Percentiles rank a stretch among this genome's conserved stretches.
Conservation (phyloP, 352 stramenopile genomes). For the Pythium phragmiticola region DNA sequence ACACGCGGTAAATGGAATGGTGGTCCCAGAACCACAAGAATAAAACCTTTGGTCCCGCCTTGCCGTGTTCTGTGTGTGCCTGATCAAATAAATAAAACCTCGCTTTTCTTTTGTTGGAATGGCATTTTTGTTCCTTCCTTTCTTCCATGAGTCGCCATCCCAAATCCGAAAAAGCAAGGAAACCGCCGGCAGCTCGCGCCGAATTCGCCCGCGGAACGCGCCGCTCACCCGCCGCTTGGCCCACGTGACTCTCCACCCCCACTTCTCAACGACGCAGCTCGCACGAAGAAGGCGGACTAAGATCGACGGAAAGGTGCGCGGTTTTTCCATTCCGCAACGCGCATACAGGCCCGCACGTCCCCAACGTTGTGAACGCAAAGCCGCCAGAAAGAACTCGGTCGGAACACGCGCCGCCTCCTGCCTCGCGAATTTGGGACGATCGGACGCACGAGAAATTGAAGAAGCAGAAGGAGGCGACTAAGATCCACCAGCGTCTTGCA, state of each 20-base stretch:
- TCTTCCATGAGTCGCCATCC: conserved; percentile 2
- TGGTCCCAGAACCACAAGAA: conserved; percentile 1
- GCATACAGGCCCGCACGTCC: neutral
- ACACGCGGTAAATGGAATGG: neutral
- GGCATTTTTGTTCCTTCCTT: conserved; percentile 11
- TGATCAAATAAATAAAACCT: neutral
- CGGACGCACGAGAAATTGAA: neutral
- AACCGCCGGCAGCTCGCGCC: conserved; percentile 28
- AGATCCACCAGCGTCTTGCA: neutral
- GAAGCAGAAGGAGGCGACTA: conserved; percentile 3
- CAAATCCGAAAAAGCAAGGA: conserved; percentile 47
- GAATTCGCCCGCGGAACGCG: conserved; percentile 25
- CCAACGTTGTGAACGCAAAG: conserved; percentile 5
- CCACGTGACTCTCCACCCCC: neutral
- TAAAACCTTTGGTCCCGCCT: neutral
- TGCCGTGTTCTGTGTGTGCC: neutral
- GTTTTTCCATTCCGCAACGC: conserved; percentile 32
- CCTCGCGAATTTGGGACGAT: neutral
- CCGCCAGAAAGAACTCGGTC: conserved; percentile 25
- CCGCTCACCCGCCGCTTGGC: neutral
- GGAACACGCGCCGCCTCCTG: conserved; percentile 22
- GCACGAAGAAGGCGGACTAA: conserved; percentile 26
- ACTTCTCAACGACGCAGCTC: conserved; percentile 15
- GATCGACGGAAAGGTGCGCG: conserved; percentile 33
- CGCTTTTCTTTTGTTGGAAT: conserved; percentile 5